phyloP scores from a whole-genome alignment of 768 basidiomycete genomes.

The Grammothele lineata region DNA sequence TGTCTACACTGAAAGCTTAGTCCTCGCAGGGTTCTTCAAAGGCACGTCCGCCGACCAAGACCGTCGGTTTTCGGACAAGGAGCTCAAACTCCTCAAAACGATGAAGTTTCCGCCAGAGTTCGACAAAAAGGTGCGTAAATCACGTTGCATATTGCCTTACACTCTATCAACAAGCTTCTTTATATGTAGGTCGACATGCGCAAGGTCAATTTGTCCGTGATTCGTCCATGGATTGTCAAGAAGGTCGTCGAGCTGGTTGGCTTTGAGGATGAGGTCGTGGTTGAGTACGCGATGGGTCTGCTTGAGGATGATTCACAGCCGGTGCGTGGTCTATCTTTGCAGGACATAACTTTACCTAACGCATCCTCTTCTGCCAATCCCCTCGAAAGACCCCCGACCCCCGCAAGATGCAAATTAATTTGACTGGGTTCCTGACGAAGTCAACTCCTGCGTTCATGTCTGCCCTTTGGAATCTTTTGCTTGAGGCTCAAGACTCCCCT shows the following conservation, averaged over 20 bases:
- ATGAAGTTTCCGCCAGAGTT: conserved; percentile 92
- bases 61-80: conserved; percentile 92
- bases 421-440: conserved; percentile 89
- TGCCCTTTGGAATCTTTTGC: conserved; percentile 83
- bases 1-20: neutral
- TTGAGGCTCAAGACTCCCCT: conserved; percentile 87
- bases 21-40: conserved; percentile 68
- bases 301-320: conserved; percentile 82
- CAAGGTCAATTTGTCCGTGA: conserved; percentile 89
- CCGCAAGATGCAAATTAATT: conserved; percentile 90
- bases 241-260: conserved; percentile 87
- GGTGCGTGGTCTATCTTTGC: conserved; percentile 40
- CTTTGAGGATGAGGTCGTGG: conserved; percentile 94
- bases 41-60: conserved; percentile 90
- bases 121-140: conserved; percentile 67
- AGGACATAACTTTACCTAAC: neutral
- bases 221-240: conserved; percentile 94
- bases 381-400: conserved; percentile 75
- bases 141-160: no score
- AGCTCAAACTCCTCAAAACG: conserved; percentile 78
- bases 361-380: no score
- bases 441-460: conserved; percentile 86
- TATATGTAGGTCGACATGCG: conserved; percentile 79
- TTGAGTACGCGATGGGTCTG: conserved; percentile 94
- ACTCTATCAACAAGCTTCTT: neutral